phyloP scores from a whole-genome alignment of 345 rosid genomes.

The Durio zibethinus region DNA sequence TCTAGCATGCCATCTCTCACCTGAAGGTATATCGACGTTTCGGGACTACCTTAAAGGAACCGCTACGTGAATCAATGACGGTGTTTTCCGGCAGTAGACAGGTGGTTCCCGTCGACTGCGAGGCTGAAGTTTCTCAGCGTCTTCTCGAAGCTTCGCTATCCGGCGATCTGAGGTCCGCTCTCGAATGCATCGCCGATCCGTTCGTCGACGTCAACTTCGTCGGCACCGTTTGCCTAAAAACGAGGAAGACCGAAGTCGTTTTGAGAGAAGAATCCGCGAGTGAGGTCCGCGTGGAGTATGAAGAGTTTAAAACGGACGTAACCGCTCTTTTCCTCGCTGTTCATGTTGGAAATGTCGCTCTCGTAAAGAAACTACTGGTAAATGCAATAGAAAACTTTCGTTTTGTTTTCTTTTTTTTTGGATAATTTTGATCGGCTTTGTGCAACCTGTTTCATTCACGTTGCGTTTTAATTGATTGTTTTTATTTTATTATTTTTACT shows the following conservation, averaged over 20 bases:
- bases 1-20: conserved; percentile 17
- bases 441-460: neutral
- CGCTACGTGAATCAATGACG: conserved; percentile 44
- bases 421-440: neutral
- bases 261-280: conserved; percentile 58
- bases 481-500: neutral
- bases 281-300: conserved; percentile 60
- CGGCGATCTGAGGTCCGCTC: conserved; percentile 59
- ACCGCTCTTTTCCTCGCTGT: conserved; percentile 88
- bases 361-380: conserved; percentile 86
- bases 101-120: conserved; percentile 90
- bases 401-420: neutral
- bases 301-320: conserved; percentile 91
- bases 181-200: conserved; percentile 64
- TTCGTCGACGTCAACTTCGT: conserved; percentile 81
- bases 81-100: conserved; percentile 73
- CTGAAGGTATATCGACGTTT: conserved; percentile 16
- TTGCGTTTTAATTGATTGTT: neutral
- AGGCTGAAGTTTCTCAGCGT: conserved; percentile 77
- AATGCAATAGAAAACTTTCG: conserved; percentile 10
- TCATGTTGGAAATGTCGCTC: conserved; percentile 67
- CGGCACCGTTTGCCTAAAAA: conserved; percentile 72
- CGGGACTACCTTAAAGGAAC: conserved; percentile 5
- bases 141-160: conserved; percentile 70
- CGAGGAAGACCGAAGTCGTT: conserved; percentile 65